Evolutionary conservation across 768 basidiomycete genomes (phyloP).

Genomic region (Clitopilus passeckerianus): DNA sequence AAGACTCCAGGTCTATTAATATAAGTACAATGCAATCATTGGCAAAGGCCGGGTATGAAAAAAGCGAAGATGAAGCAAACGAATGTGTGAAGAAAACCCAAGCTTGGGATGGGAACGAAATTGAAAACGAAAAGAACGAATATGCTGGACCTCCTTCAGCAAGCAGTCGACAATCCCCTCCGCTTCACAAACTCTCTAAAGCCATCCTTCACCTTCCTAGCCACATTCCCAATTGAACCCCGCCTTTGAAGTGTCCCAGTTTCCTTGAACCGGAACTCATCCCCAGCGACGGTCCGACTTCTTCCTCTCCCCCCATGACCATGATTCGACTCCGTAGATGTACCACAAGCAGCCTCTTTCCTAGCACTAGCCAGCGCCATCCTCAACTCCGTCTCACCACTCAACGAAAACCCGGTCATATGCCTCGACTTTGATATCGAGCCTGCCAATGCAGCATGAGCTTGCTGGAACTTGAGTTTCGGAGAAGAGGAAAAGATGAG

Average conservation of each 20-base stretch:
- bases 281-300: constrained; percentile 5
- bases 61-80: too few relatives aligned
- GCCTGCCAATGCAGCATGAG: constrained; percentile 20
- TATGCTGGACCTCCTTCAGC: not conserved
- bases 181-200: constrained; percentile 24
- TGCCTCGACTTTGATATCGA: constrained; percentile 13
- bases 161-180: not conserved
- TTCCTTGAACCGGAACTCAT: constrained; percentile 2
- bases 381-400: constrained; percentile 54
- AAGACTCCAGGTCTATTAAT: not conserved
- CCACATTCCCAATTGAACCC: constrained; percentile 11
- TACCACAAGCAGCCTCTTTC: constrained; percentile 8
- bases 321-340: not conserved
- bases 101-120: not conserved
- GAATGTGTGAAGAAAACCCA: not conserved
- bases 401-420: constrained; percentile 45
- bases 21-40: not conserved
- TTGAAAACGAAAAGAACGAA: not conserved
- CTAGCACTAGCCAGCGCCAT: constrained; percentile 45
- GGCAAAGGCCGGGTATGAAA: too few relatives aligned
- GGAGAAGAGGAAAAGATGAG: constrained; percentile 19
- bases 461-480: constrained; percentile 9
- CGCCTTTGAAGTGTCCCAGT: not conserved
- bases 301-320: constrained; percentile 8
- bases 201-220: constrained; percentile 25